Evolutionary conservation across 306 rosid genomes (phyloP), one percentile per base, ranked within the genome.

Genomic region (Lathyrus oleraceus): DNA sequence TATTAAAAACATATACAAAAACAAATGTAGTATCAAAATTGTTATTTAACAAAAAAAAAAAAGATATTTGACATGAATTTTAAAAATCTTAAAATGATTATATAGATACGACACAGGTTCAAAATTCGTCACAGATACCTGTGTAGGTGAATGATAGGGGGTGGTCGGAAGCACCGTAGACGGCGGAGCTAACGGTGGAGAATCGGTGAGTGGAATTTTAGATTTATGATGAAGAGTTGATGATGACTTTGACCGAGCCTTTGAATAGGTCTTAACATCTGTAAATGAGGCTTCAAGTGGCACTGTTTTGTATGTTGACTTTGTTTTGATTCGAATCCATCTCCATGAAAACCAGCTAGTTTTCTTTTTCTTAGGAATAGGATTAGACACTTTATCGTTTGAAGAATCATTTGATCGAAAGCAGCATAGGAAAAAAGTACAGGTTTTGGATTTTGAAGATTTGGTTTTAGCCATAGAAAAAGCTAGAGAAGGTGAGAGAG

Each of bases 391-490:
- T 69, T 39, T 25, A 10, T 9, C 6, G 12, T 2, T 51, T 51
- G 28, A 9, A 8, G 57, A 51, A 19, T 51, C 14, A 4, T 5
- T 51, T 51, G 67, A 70, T 42, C 91, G 79, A 61, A 90, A 83
- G 64, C 90, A 90, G 8, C 85, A 67, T 10, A 79, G 82, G 32
- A 83, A 79, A 17, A 65, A 35, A 35, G 9, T 9, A 6, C 76
- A 64, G 47, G 73, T 40, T 73, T 60, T 83, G 19, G 75, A 40
- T 59, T 78, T 67, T 60, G 68, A 47, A 23, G 10, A 20, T 32
- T 70, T 72, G 74, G 72, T 7, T 75, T 84, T 81, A 12, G 87
- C 96, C 96, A 88, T 90, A 78, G 80, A 76, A 45, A 25, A 21
- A 69, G 5, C 3, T 13, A 72, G 64, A 56, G 54, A 77, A 61